A percentile compares a stretch with the other conserved stretches of the same genome.
phyloP scores from a whole-genome alignment of 805 yeast genomes.

The Wickerhamomyces sydowiorum region DNA sequence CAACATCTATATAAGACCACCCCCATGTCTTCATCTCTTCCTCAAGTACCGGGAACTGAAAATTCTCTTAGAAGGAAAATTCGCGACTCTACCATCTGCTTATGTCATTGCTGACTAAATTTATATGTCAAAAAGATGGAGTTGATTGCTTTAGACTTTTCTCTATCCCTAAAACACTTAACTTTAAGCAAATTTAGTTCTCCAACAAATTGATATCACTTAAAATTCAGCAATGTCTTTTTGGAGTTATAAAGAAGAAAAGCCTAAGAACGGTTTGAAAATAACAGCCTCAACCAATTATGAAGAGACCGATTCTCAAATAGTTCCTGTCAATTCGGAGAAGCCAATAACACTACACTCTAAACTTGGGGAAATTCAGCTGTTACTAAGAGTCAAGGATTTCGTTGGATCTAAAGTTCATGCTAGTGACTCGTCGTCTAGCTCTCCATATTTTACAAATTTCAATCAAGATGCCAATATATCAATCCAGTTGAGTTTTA shows the following conservation, averaged over 20 bases:
- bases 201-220: background rate
- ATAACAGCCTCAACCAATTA: constrained; percentile 10
- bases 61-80: too few relatives aligned
- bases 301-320: constrained; percentile 10
- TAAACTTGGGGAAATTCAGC: constrained; percentile 31
- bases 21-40: too few relatives aligned
- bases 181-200: background rate
- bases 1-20: too few relatives aligned
- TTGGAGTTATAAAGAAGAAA: background rate
- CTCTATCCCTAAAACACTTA: too few relatives aligned
- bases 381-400: constrained; percentile 39
- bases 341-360: constrained; percentile 31
- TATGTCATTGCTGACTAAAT: too few relatives aligned
- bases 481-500: constrained; percentile 34
- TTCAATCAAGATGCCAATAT: constrained; percentile 17
- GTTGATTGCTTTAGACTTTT: too few relatives aligned
- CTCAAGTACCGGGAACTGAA: too few relatives aligned
- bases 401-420: constrained; percentile 40
- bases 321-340: constrained; percentile 40
- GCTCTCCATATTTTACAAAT: constrained; percentile 17
- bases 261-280: background rate
- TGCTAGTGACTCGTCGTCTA: constrained; percentile 20
- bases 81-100: too few relatives aligned
- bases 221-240: background rate
- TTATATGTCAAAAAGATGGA: too few relatives aligned